Evolutionary conservation across 306 rosid genomes (phyloP).

Genomic region (Prunus davidiana): DNA sequence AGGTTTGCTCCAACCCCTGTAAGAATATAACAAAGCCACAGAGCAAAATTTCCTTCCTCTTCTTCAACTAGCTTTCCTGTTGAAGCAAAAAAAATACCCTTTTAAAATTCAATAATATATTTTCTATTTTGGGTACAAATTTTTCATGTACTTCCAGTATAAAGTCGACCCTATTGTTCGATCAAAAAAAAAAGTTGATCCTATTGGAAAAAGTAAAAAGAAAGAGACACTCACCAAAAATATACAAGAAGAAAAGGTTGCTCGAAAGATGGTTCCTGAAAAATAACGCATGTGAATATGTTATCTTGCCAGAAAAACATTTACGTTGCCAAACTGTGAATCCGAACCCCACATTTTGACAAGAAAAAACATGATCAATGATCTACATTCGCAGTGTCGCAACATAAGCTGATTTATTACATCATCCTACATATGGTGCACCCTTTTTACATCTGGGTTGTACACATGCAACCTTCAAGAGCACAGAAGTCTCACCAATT

Average conservation of each 20-base stretch:
- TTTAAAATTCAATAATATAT: conserved; percentile 1
- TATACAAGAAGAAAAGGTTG: conserved; percentile 95
- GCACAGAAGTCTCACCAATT: conserved; percentile 64
- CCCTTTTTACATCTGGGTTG: not conserved
- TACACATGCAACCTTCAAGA: not conserved
- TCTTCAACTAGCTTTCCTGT: conserved; percentile 97
- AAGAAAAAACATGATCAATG: not conserved
- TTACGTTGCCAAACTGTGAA: not conserved
- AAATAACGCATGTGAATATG: conserved; percentile 21
- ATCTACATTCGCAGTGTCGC: not conserved
- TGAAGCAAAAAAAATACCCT: not conserved
- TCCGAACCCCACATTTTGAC: not conserved
- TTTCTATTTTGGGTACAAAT: not conserved
- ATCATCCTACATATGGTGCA: not conserved
- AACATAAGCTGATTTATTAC: not conserved
- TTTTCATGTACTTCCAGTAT: not conserved
- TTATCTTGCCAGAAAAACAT: not conserved
- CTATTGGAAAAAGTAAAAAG: conserved; percentile 8
- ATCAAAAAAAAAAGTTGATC: not conserved
- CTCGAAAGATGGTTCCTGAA: conserved; percentile 97
- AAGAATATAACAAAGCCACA: conserved; percentile 90
- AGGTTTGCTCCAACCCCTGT: conserved; percentile 93
- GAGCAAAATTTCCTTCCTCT: conserved; percentile 91
- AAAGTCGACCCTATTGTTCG: not conserved
- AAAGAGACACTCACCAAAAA: conserved; percentile 69